phyloP scores from a whole-genome alignment of 2,329 filamentous ascomycete species.

The Teratosphaeria destructans region DNA sequence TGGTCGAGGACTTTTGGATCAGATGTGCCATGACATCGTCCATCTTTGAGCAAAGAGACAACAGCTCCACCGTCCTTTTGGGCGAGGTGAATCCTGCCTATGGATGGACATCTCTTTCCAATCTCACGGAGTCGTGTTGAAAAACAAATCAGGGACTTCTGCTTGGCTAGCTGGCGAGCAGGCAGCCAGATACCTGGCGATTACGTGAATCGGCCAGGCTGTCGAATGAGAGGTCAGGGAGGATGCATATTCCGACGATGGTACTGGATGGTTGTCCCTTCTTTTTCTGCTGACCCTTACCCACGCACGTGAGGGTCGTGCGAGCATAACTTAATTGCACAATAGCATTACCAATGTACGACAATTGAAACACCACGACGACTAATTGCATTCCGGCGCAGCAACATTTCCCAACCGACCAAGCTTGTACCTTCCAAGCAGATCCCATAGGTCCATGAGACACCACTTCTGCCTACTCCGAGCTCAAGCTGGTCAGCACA shows the following conservation, averaged over 20 bases:
- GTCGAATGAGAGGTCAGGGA: too few relatives aligned
- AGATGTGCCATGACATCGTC: too few relatives aligned
- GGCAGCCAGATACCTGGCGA: neutral
- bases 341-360: neutral
- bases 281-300: neutral
- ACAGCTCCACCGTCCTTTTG: too few relatives aligned
- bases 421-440: neutral
- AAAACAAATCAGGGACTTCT: neutral
- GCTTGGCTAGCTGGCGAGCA: neutral
- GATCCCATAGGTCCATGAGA: neutral
- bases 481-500: neutral
- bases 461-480: neutral
- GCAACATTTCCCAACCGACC: too few relatives aligned
- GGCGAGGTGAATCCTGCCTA: too few relatives aligned
- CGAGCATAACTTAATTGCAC: neutral
- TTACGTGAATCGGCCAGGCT: too few relatives aligned
- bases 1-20: neutral
- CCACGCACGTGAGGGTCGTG: neutral
- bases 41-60: too few relatives aligned
- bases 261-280: neutral
- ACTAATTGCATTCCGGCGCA: too few relatives aligned
- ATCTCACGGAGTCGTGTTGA: neutral
- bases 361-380: neutral
- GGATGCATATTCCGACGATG: neutral
- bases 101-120: neutral